These are phyloP conservation scores for Aspergillus avenaceus DNA, from an alignment of 495 filamentous ascomycete species.

Conservation along the genomic window DNA sequence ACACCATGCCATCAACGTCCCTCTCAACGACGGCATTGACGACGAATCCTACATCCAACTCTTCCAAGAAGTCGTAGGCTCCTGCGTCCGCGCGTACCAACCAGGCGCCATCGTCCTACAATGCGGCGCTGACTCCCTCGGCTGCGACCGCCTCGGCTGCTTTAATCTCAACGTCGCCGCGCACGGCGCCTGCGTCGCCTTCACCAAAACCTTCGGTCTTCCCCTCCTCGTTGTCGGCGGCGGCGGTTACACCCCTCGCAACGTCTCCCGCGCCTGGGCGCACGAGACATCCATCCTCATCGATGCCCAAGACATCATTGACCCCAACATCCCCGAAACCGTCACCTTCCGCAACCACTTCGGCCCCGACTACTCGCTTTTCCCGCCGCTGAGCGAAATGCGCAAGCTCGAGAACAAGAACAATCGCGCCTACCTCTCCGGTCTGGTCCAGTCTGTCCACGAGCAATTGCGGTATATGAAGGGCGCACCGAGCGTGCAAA, in stretches of 20 bases:
- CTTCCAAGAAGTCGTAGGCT: constrained; percentile 75
- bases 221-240: constrained; percentile 90
- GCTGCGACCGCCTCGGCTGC: constrained; percentile 85
- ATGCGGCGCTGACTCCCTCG: constrained; percentile 93
- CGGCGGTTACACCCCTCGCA: constrained; percentile 95
- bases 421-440: constrained; percentile 65
- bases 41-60: constrained; percentile 85
- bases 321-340: constrained; percentile 65
- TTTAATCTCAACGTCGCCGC: constrained; percentile 96
- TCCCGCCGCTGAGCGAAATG: constrained; percentile 70
- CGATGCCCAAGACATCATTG: constrained; percentile 64
- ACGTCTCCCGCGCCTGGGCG: constrained; percentile 93
- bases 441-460: constrained; percentile 66
- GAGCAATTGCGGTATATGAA: constrained; percentile 86
- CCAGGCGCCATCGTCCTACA: constrained; percentile 90
- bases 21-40: constrained; percentile 76
- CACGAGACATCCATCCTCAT: constrained; percentile 92
- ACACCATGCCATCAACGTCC: constrained; percentile 63
- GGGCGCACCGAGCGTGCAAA: constrained; percentile 81
- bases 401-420: constrained; percentile 75
- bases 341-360: constrained; percentile 79
- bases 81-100: constrained; percentile 68
- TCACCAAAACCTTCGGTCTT: constrained; percentile 69
- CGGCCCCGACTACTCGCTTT: constrained; percentile 70
- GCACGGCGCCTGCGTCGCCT: constrained; percentile 87